Evolutionary conservation across 2,329 filamentous ascomycete genomes (phyloP).

Genomic region (Claviceps lovelessii): DNA sequence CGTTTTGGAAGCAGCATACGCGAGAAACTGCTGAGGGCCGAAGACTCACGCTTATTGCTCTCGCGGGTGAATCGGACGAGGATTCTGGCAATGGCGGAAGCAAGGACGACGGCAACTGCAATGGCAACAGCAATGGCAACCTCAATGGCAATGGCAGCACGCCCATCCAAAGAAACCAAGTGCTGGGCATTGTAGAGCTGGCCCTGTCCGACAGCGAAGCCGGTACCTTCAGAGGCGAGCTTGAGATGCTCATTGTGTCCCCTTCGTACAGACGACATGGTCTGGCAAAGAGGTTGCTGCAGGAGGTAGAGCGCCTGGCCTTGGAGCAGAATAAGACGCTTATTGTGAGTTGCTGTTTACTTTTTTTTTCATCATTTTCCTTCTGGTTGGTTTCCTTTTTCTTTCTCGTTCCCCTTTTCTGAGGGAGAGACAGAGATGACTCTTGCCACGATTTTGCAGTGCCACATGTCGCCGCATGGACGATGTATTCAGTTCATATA

Average conservation of each 20-base stretch:
- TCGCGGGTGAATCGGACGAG: not conserved
- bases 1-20: constrained; percentile 5
- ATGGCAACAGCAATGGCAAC: not conserved
- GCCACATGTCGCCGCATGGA: no score
- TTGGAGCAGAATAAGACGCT: constrained; percentile 2
- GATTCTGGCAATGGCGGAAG: not conserved
- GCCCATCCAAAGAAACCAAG: not conserved
- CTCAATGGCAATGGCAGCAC: no score
- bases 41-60: constrained; percentile 3
- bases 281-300: constrained; percentile 2
- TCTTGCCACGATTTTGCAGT: no score
- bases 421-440: no score
- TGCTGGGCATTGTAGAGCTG: constrained; percentile 5
- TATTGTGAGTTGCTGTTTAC: constrained; percentile 2
- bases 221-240: constrained; percentile 5
- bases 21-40: not conserved
- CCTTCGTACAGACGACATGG: constrained; percentile 2
- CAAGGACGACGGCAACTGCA: not conserved
- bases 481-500: no score
- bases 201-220: constrained; percentile 5
- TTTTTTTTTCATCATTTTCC: not conserved
- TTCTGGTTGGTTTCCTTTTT: no score
- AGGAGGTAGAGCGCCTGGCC: constrained; percentile 3
- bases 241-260: constrained; percentile 8
- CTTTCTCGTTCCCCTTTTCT: no score